Evolutionary conservation across 2,329 filamentous ascomycete species (phyloP).

Genomic region (Cercospora sojina): DNA sequence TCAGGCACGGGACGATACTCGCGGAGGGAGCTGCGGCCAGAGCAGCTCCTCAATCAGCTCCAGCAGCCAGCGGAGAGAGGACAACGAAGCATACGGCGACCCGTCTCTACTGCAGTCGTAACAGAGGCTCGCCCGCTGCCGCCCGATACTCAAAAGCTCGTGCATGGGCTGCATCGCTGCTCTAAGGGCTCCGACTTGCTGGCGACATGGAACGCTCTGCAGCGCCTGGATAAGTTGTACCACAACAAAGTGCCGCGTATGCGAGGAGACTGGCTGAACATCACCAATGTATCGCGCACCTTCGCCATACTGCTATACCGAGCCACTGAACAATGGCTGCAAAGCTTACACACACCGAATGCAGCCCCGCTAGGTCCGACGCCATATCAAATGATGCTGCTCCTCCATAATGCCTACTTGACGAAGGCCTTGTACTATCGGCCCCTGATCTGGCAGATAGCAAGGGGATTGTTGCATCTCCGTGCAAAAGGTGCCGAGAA

Average conservation of each 20-base stretch:
- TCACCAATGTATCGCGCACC: background rate
- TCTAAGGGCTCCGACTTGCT: background rate
- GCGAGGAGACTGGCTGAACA: background rate
- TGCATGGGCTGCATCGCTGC: background rate
- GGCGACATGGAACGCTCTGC: conserved; percentile 17
- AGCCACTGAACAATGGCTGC: background rate
- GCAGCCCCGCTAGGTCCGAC: conserved; percentile 2
- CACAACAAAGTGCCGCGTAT: background rate
- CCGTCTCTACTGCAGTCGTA: background rate
- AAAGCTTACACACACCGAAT: background rate
- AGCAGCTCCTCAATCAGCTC: conserved; percentile 26
- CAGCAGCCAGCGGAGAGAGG: background rate
- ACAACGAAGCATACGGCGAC: background rate
- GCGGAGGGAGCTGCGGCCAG: conserved; percentile 23
- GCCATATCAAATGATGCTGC: conserved; percentile 14
- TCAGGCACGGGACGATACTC: conserved; percentile 27
- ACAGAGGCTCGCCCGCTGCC: background rate
- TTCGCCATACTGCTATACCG: background rate
- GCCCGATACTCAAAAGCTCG: background rate
- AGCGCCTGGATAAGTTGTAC: conserved; percentile 11
- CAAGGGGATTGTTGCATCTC: conserved; percentile 9
- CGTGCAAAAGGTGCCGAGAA: background rate
- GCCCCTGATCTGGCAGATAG: conserved; percentile 16
- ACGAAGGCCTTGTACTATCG: conserved; percentile 7
- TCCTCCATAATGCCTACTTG: conserved; percentile 8